Conservation (phyloP, 345 rosid species). For the Citrus reticulata region DNA sequence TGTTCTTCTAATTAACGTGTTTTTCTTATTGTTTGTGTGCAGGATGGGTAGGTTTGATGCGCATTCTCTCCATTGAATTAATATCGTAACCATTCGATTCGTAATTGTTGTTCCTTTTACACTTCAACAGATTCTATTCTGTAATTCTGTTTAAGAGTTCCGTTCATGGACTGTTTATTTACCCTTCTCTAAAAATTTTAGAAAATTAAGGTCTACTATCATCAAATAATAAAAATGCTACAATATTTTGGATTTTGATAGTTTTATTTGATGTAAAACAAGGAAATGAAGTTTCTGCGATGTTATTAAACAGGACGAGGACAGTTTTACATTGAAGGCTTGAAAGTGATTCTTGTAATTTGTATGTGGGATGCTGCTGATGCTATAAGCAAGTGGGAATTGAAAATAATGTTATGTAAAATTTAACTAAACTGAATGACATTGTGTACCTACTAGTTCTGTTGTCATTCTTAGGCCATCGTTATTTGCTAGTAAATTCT, state of each 20-base stretch:
- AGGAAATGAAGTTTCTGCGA: background rate
- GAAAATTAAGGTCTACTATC: background rate
- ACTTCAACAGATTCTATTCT: background rate
- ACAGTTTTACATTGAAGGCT: background rate
- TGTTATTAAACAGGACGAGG: background rate
- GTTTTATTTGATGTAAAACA: background rate
- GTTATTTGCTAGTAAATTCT: background rate
- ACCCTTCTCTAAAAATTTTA: background rate
- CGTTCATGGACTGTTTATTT: background rate
- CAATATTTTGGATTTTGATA: background rate
- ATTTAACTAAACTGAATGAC: background rate
- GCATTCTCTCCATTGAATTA: background rate
- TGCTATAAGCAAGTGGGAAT: background rate
- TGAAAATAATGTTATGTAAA: background rate
- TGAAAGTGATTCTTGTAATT: background rate
- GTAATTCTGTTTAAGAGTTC: background rate
- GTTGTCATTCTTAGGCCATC: background rate
- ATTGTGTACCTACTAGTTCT: background rate
- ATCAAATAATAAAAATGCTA: background rate
- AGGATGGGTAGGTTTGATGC: conserved; percentile 66
- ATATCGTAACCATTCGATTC: background rate
- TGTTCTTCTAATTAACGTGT: background rate
- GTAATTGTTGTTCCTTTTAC: conserved; percentile 19
- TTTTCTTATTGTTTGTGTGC: conserved; percentile 28
- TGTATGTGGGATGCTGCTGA: background rate